These are phyloP conservation scores for Marsdenia floribunda DNA, from an alignment of 257 asterid species.

Conservation along the genomic window DNA sequence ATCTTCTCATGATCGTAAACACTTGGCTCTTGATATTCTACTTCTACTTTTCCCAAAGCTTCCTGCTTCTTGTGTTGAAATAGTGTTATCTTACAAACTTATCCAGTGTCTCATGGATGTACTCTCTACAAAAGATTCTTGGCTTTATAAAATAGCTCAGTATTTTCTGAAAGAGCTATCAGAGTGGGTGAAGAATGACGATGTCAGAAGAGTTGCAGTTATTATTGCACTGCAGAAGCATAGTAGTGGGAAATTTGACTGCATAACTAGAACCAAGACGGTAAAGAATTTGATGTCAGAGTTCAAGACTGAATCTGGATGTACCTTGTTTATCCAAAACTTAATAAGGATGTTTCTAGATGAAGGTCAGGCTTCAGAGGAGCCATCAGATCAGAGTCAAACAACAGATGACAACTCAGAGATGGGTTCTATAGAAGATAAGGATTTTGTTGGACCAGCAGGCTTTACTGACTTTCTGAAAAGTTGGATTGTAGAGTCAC, in stretches of 20 bases:
- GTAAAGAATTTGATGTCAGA: constrained; percentile 75
- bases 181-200: constrained; percentile 73
- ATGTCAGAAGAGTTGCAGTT: constrained; percentile 71
- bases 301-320: constrained; percentile 75
- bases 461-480: constrained; percentile 65
- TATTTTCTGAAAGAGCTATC: constrained; percentile 69
- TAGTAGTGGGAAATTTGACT: constrained; percentile 81
- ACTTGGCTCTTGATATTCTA: constrained; percentile 69
- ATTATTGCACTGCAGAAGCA: constrained; percentile 84
- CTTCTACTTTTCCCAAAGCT: constrained; percentile 72
- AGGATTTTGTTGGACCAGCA: constrained; percentile 47
- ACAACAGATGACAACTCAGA: constrained; percentile 97
- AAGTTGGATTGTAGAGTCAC: constrained; percentile 88
- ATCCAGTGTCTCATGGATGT: constrained; percentile 85
- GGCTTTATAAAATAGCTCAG: constrained; percentile 85
- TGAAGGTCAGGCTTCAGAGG: constrained; percentile 76
- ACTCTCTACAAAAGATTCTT: constrained; percentile 74
- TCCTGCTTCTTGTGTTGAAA: constrained; percentile 52
- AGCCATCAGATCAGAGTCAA: constrained; percentile 98
- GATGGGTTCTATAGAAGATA: constrained; percentile 72
- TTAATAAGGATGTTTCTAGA: constrained; percentile 73
- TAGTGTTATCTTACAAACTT: constrained; percentile 63
- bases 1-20: constrained; percentile 95
- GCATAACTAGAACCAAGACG: constrained; percentile 68
- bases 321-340: constrained; percentile 61